These are phyloP conservation scores for Psidium friedrichsthalianum DNA, from an alignment of 345 rosid species.

Conservation along the genomic window DNA sequence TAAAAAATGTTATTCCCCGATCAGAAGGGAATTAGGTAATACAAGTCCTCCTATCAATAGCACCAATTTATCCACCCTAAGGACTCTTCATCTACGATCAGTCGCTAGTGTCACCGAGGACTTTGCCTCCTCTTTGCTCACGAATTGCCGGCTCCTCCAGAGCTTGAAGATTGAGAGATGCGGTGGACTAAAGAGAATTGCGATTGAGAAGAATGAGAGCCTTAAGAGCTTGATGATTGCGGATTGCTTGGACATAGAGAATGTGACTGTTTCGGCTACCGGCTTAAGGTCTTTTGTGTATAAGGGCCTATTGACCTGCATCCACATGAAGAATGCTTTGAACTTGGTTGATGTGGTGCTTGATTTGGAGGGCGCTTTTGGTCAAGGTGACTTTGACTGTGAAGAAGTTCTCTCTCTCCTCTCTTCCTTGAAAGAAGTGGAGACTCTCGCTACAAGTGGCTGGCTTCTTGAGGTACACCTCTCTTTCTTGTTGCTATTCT, in stretches of 20 bases:
- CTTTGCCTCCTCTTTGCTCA: not conserved
- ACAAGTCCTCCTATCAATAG: not conserved
- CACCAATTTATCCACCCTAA: not conserved
- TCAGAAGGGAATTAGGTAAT: not conserved
- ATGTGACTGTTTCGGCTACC: constrained; percentile 3
- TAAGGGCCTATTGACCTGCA: not conserved
- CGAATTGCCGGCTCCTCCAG: constrained; percentile 2
- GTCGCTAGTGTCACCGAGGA: not conserved
- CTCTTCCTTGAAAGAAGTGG: not conserved
- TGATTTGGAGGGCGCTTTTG: not conserved
- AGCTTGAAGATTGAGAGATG: constrained; percentile 4
- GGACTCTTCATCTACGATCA: constrained; percentile 5
- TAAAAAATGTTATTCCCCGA: not conserved
- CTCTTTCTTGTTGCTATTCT: not conserved
- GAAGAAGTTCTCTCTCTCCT: constrained; percentile 6
- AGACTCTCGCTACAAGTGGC: not conserved
- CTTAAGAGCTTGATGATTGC: not conserved
- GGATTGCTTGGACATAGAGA: constrained; percentile 1
- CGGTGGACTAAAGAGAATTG: constrained; percentile 3
- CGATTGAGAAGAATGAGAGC: constrained; percentile 1
- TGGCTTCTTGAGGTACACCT: constrained; percentile 13
- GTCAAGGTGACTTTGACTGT: not conserved
- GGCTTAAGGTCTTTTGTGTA: not conserved
- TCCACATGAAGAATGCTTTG: not conserved
- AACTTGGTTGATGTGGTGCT: constrained; percentile 1